Evolutionary conservation across 176 grass and related monocot genomes (phyloP).

Genomic region (bread wheat (Triticum aestivum)): DNA sequence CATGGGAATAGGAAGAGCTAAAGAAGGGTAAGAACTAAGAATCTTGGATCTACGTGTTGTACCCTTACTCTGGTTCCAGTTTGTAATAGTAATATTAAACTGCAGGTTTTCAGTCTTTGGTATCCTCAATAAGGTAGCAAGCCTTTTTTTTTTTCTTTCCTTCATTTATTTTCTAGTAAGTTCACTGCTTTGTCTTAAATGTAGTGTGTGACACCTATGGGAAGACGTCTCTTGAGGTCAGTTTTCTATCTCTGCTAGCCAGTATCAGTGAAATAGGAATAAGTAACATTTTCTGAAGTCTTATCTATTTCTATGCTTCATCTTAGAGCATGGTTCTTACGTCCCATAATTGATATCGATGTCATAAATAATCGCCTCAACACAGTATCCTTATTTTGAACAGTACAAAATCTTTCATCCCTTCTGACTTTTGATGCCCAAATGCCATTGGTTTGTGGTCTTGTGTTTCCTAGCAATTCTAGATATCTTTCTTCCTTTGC

Average conservation of each 20-base stretch:
- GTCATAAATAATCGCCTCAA: slow-evolving; percentile 86
- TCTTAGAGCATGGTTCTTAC: slow-evolving; percentile 90
- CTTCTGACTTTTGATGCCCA: neutral
- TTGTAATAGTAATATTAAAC: slow-evolving; percentile 29
- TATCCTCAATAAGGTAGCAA: slow-evolving; percentile 88
- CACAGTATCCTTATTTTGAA: slow-evolving; percentile 74
- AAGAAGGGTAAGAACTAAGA: slow-evolving; percentile 84
- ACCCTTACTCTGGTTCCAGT: slow-evolving; percentile 17
- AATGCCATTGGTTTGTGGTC: slow-evolving; percentile 22
- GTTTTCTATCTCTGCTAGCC: slow-evolving; percentile 20
- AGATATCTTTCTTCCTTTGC: slow-evolving; percentile 97
- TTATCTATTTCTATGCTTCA: slow-evolving; percentile 34
- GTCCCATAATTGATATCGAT: slow-evolving; percentile 78
- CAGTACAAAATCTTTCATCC: slow-evolving; percentile 6
- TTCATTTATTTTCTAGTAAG: slow-evolving; percentile 22
- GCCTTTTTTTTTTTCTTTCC: neutral
- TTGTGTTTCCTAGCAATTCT: slow-evolving; percentile 53
- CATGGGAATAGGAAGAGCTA: slow-evolving; percentile 97
- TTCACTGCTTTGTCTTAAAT: slow-evolving; percentile 39
- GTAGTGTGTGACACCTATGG: slow-evolving; percentile 96
- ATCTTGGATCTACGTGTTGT: slow-evolving; percentile 25
- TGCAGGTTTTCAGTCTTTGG: slow-evolving; percentile 98
- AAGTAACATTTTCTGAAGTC: neutral
- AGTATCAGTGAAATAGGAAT: slow-evolving; percentile 20
- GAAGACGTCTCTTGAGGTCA: slow-evolving; percentile 75